Conservation (phyloP, 345 rosid species). For the Durio zibethinus region DNA sequence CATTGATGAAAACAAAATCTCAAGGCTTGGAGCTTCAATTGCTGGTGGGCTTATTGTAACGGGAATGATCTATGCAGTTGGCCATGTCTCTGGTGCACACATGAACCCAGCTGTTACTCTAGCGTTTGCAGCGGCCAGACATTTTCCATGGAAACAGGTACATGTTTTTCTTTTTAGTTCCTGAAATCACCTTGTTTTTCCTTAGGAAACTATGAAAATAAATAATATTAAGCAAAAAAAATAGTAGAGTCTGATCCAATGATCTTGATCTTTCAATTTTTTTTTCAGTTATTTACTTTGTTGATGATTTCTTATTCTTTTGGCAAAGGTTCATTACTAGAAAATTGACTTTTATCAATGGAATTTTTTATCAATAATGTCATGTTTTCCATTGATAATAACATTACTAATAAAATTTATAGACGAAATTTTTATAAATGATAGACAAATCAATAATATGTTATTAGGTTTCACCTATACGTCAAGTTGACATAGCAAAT, state of each 20-base stretch:
- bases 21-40: slow-evolving; percentile 52
- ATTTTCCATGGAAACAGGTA: slow-evolving; percentile 65
- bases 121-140: slow-evolving; percentile 49
- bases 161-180: neutral
- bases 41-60: slow-evolving; percentile 67
- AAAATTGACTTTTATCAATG: no score
- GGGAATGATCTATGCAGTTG: slow-evolving; percentile 67
- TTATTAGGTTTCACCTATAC: neutral
- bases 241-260: neutral
- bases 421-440: no score
- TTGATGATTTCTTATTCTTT: neutral
- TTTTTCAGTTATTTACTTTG: no score
- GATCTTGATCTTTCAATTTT: neutral
- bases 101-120: slow-evolving; percentile 73
- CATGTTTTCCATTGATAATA: no score
- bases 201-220: neutral
- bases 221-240: neutral
- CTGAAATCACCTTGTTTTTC: neutral
- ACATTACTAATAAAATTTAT: no score
- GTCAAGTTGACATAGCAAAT: neutral
- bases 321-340: no score
- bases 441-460: no score
- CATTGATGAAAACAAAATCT: slow-evolving; percentile 31
- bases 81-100: slow-evolving; percentile 75
- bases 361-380: no score